Evolutionary conservation across 139 green algal species (phyloP), one percentile per base, ranked within the genome.

Genomic region (Chlorella sp.): DNA sequence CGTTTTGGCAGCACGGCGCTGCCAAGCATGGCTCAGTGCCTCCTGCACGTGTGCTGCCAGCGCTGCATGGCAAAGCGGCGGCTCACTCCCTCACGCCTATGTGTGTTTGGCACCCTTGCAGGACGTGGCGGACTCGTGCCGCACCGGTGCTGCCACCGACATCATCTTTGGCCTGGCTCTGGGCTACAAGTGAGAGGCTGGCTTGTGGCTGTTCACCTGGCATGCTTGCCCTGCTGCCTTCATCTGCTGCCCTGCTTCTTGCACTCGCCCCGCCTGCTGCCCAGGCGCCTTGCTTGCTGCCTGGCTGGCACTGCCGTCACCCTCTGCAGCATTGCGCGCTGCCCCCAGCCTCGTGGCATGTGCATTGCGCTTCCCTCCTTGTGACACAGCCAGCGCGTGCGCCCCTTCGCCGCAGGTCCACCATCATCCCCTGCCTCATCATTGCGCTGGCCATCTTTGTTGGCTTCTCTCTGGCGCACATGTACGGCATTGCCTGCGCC

Each of bases 91-190:
- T 44, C 88, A 85, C 30, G 68, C 44, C 44, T 43, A 1, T 46
- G 4, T 24, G 44, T 48, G 28, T 30, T 46, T 28, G 9, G 28
- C 30, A 13, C 2, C 44, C 73, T 44, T 91, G 64, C 94, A 96
- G 90, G 95, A 98, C 64, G 95, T 99, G 3, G 95, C 97, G 40
- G 96, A 98, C 80, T 91, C 97, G 4, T 99, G 97, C 94, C 91
- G 92, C 85, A 99, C 97, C 48, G 97, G 97, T 51, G 92, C 97
- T 48, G 97, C 97, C 85, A 99, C 97, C 70, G 92, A 99, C 93
- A 97, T 99, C 92, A 99, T 99, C 91, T 99, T 99, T 84, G 97
- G 97, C 73, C 94, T 99, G 72, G 97, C 97, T 5, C 93, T 99
- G 43, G 97, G 97, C 84, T 99, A 99, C 95, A 98, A 98, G 91